Evolutionary conservation across 1,284 basidiomycete species (phyloP).

Genomic region (Puccinia horiana): DNA sequence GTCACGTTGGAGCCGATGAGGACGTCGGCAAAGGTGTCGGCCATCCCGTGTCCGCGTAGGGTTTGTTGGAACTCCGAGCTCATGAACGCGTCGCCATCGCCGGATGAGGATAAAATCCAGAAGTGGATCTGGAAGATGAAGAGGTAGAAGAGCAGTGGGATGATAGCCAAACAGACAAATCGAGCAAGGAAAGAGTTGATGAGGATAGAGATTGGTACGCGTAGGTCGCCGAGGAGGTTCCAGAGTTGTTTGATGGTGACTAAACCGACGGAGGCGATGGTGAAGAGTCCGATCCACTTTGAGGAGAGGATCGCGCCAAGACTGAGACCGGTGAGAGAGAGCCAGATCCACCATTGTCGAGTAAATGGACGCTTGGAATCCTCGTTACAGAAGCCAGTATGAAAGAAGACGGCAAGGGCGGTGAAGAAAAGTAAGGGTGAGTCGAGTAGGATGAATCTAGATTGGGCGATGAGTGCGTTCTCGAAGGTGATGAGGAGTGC

Average conservation of each 20-base stretch:
- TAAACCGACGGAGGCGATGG: slow-evolving; percentile 89
- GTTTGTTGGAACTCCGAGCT: slow-evolving; percentile 98
- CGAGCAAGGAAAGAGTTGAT: slow-evolving; percentile 82
- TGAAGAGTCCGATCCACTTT: slow-evolving; percentile 99
- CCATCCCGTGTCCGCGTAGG: slow-evolving; percentile 83
- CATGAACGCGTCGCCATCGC: slow-evolving; percentile 99
- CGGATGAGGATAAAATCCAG: slow-evolving; percentile 78
- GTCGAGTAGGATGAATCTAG: slow-evolving; percentile 93
- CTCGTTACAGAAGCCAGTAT: slow-evolving; percentile 70
- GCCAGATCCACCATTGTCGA: slow-evolving; percentile 86
- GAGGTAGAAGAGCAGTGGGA: slow-evolving; percentile 90
- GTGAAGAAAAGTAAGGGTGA: slow-evolving; percentile 98
- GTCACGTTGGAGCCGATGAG: slow-evolving; percentile 79
- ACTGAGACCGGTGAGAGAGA: slow-evolving; percentile 80
- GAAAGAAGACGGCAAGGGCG: slow-evolving; percentile 80
- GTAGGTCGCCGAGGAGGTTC: slow-evolving; percentile 82
- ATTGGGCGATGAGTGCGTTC: slow-evolving; percentile 93
- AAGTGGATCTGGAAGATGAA: slow-evolving; percentile 94
- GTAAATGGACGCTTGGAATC: slow-evolving; percentile 69
- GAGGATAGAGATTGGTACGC: slow-evolving; percentile 74
- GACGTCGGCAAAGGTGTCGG: slow-evolving; percentile 88
- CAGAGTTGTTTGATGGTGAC: slow-evolving; percentile 85
- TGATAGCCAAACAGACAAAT: slow-evolving; percentile 79
- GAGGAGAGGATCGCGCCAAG: slow-evolving; percentile 89
- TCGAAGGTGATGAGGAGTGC: slow-evolving; percentile 91